Evolutionary conservation across 2,329 filamentous ascomycete species (phyloP), one percentile per base, ranked within the genome.

Genomic region (Metarhizium sp.): DNA sequence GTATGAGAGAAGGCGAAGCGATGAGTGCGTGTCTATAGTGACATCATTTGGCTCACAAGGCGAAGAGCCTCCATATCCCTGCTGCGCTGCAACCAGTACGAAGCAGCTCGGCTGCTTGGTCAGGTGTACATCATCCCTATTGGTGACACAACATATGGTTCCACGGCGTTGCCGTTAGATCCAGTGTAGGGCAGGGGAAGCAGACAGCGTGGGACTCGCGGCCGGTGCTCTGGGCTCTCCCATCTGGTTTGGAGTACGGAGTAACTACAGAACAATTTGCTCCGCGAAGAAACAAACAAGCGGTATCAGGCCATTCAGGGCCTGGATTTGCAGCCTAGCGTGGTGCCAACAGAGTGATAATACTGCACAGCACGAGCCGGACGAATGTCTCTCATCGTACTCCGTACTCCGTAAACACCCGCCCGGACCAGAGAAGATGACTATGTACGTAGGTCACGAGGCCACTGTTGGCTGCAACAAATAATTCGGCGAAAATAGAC

Each of bases 141-240:
- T 40, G 7, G 18, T 45, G 7, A 45, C 42, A 18, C 42, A 18
- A 16, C 18, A 45, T 10, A 10, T 7, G 45, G 50, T 52, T 47
- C 29, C 43, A 52, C 42, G 20, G 25, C 50, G 34, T 55, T n/a
- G 54, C 54, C 50, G 42, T 18, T 48, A 40, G 42, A 52, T 55
- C 50, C 43, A 45, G 20, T 18, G 36, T 47, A 42, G 36, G 40
- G 18, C 36, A 18, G 25, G 20, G 16, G 7, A 48, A 16, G 20
- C n/a, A 20, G 25, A 18, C n/a, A 46, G 43, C 32, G 10, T 34
- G 32, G 32, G 32, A 34, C 10, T 34, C 32, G 32, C 10, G 32
- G 32, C 32, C 6, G 32, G 10, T 34, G 32, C 32, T 34, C 32
- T 34, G 32, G 25, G 25, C 25, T 25, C 25, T 25, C 25, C 25